Conservation (phyloP, 73 alveolate genomes). For the Symbiodinium pilosum region DNA sequence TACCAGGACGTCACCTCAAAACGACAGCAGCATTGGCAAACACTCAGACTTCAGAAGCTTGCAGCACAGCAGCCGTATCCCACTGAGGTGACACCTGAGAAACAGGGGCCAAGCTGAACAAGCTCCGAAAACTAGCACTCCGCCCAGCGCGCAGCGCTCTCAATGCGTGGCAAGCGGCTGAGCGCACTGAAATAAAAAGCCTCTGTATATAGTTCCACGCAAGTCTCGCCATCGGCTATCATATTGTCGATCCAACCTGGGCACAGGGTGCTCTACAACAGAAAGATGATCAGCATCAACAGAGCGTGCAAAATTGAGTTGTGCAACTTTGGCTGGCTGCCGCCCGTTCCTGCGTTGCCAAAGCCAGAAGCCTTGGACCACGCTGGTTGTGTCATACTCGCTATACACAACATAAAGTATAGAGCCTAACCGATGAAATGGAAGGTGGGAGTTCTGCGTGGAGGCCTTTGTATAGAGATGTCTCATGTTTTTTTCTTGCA, state of each 20-base stretch:
- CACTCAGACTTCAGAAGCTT: neutral
- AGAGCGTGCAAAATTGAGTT: neutral
- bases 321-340: slow-evolving; percentile 21
- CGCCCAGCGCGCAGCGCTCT: too few species aligned
- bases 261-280: neutral
- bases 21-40: neutral
- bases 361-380: slow-evolving; percentile 26
- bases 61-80: slow-evolving; percentile 58
- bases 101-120: too few species aligned
- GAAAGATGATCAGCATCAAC: neutral
- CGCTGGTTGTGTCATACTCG: too few species aligned
- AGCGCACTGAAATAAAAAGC: slow-evolving; percentile 58
- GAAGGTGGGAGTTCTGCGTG: too few species aligned
- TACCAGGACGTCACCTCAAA: slow-evolving; percentile 46
- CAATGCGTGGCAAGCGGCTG: slow-evolving; percentile 19
- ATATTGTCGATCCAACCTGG: slow-evolving; percentile 85
- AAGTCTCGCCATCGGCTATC: slow-evolving; percentile 24
- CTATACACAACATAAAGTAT: too few species aligned
- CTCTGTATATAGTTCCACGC: slow-evolving; percentile 52
- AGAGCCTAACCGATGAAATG: too few species aligned
- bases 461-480: too few species aligned
- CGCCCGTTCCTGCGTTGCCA: slow-evolving; percentile 72
- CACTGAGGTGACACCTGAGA: slow-evolving; percentile 77
- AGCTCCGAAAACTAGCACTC: too few species aligned
- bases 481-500: too few species aligned